Base-by-base conservation (phyloP, 768 basidiomycete species). In the Tricholoma sp. region DNA sequence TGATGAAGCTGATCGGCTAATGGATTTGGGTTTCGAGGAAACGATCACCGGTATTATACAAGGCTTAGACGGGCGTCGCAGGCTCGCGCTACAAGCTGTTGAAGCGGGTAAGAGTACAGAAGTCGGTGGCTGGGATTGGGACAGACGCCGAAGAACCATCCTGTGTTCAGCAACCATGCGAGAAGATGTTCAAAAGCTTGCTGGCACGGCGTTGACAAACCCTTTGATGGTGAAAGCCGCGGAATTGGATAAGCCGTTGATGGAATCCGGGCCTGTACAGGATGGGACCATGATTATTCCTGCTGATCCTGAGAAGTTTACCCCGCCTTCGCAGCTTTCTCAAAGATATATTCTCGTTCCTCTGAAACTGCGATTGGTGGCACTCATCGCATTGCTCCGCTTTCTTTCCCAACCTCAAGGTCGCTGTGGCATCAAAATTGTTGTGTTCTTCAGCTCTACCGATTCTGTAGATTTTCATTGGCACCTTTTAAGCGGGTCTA, bases 391-490 rank as follows among this genome's bases (percentile, higher is more conserved):
- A 4, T 78, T 98, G 10, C 75, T 98, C 21, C 86, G 97, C 21
- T 83, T 84, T 5, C 76, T 96, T n/a, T 75, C 86, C 5, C 82
- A 86, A 69, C 76, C 81, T 21, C 77, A 76, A 62, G 71, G 71
- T 41, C 77, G 69, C 29, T 75, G 76, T 41, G 81, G 82, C 10
- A 78, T 79, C 41, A 93, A 91, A 71, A 83, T 97, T 55, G 93
- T 99, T 49, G 93, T 99, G 5, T 99, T 99, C 72, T 75, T 99
- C 59, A 96, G 91, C 63, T 98, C 94, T 65, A 98, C 94, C 5
- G 96, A 98, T 71, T 95, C 97, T 2, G 97, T 99, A 16, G 96
- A 99, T 69, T 98, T 93, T 66, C 94, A 96, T 67, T 98, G 93
- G 92, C 83, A 80, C 51, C 74, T 98, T 19, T 72, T 98, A 1